Evolutionary conservation across 805 yeast genomes (phyloP), one percentile per base, ranked within the genome.

Genomic region (Starmerella floricola): DNA sequence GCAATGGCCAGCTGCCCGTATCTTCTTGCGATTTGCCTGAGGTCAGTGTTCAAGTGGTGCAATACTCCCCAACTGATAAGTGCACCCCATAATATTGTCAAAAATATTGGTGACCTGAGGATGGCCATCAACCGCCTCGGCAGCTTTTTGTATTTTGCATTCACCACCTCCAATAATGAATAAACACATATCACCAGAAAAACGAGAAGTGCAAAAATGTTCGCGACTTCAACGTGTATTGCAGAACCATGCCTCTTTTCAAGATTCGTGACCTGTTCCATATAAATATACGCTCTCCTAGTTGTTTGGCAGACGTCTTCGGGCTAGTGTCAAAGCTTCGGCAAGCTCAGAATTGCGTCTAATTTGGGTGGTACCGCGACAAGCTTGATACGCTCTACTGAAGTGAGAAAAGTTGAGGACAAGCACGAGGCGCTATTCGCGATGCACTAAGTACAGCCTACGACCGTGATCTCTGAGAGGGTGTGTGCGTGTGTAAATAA

Each of bases 1-100:
- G 87, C 80, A 18, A 79, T 77, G 2, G 86, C 68, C 1, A 87
- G 69, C 53, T 94, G 71, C 0, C 96, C 96, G 40, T 79, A 56
- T 33, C 95, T 64, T 48, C 84, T 81, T 0, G 93, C 80, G 17
- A 85, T 62, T 40, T 52, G 52, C n/a, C 42, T n/a, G 15, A 42
- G 18, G 10, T 39, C 44, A 8, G 40, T 15, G 11, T 41, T 34
- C 26, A 43, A 41, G 34, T 48, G 51, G 6, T 40, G 24, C 8
- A 48, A 31, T 2, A 51, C 20, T 2, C 46, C 54, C 29, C 34
- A 49, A 8, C 31, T 30, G 8, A 36, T 21, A 1, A 41, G 42
- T 3, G 32, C 36, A 31, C 46, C 36, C 44, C 49, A 44, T 1
- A 42, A 37, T 1, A 42, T 16, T 3, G 36, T 24, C 18, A 40